phyloP scores from a whole-genome alignment of 805 yeast genomes.

The Ogataea methanolica region DNA sequence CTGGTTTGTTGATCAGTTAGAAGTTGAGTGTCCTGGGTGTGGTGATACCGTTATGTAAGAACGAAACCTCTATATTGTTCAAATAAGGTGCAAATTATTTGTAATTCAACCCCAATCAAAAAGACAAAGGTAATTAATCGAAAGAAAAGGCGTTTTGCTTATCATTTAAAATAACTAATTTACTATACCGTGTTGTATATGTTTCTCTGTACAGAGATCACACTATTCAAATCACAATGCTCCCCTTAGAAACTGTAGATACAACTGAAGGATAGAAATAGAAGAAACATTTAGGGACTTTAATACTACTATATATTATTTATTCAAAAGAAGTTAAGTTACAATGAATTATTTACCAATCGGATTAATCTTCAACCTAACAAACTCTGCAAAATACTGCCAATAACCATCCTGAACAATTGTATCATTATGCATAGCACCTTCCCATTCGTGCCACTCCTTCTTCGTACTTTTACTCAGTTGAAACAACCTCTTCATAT shows the following conservation, averaged over 20 bases:
- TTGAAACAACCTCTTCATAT: constrained; percentile 60
- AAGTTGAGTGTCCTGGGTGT: constrained; percentile 81
- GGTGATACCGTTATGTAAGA: constrained; percentile 21
- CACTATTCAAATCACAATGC: no score
- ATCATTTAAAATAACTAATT: no score
- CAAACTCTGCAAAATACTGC: constrained; percentile 58
- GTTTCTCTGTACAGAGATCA: no score
- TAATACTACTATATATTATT: no score
- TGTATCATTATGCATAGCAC: constrained; percentile 81
- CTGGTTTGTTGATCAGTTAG: constrained; percentile 68
- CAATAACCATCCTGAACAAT: constrained; percentile 73
- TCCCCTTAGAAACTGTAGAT: no score
- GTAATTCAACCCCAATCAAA: neutral
- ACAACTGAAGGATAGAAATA: no score
- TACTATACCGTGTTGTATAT: no score
- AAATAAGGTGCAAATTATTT: neutral
- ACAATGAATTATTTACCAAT: constrained; percentile 13
- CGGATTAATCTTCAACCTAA: constrained; percentile 40
- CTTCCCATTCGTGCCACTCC: constrained; percentile 46
- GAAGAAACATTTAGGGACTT: no score
- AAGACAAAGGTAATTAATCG: no score
- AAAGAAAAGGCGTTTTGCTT: no score
- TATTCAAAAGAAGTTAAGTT: no score
- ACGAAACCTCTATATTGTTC: no score
- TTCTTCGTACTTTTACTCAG: constrained; percentile 49